Evolutionary conservation across 2,329 filamentous ascomycete species (phyloP), one percentile per base, ranked within the genome.

Genomic region (Fusarium xylarioides): DNA sequence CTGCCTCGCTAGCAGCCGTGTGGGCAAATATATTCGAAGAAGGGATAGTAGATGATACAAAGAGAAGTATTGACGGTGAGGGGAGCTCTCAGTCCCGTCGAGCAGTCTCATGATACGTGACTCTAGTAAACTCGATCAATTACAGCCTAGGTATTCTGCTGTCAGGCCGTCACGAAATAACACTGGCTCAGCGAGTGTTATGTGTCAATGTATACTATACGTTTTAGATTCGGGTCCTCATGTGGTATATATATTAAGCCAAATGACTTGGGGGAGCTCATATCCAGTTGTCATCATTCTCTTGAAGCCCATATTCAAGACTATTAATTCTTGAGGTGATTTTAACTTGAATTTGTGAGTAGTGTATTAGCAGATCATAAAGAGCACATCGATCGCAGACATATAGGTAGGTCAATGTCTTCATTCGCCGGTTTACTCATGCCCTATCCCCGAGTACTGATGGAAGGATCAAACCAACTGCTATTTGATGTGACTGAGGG

Each of bases 1-100:
- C 80, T 54, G 63, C 71, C 15, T 62, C 57, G 10, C 21, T 83
- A 37, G 81, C 81, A 10, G 66, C 46, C n/a, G 70, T 61, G 21
- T 83, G 82, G 82, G 81, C 79, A 9, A 62, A 18, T 18, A 66
- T 81, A 18, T 82, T 83, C 55, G 81, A 82, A 35, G 74, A 82
- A 38, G 81, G 81, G 2, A 30, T 83, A 53, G 18, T 70, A 23
- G 74, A 81, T 70, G 72, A 71, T 30, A 55, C 53, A 11, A 81
- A 73, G 61, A 74, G 80, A 43, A 67, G 49, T 21, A 56, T 78
- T 23, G 53, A 74, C 7, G 68, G 73, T 21, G 75, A 73, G 37
- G 53, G 38, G 50, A 61, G 69, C 58, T 43, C 38, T 16, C 63
- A 44, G 21, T 53, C 73, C 54, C 73, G 72, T 23, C 47, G 61